Evolutionary conservation across 768 basidiomycete genomes (phyloP), one percentile per base, ranked within the genome.

Genomic region (Neoboletus subvelutipes): DNA sequence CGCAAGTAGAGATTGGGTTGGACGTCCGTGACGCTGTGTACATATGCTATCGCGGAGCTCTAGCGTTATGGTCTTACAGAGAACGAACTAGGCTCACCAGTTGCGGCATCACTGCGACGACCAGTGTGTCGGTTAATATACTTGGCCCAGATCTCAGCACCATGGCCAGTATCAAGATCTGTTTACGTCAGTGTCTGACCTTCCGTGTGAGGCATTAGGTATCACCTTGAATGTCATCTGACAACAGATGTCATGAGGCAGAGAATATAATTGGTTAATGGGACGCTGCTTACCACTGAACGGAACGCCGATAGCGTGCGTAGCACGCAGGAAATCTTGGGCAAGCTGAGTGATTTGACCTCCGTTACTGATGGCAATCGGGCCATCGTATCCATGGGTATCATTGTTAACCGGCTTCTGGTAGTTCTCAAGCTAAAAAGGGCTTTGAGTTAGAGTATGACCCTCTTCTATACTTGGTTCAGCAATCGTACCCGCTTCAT

Each of bases 41-140:
- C 83, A 66, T 86, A 86, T 20, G 83, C 84, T 82, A 54, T 29
- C 39, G 29, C 20, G 8, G 26, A 20, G 12, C n/a, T 33, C 17
- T 39, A 61, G 50, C 12, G 22, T 26, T 39, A 22, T 15, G 28
- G 59, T 24, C 11, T 24, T 46, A 20, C 24, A n/a, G 36, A 34
- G 18, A 48, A 47, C 8, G 17, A 41, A 18, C 18, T 24, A 31
- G n/a, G 28, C 67, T 34, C 64, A 83, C 83, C 85, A 45, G 85
- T 85, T 3, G 86, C 85, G 47, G 86, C 86, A 61, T 88, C 87
- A 58, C 84, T 86, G 50, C 86, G 83, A 59, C 87, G 76, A 56
- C 87, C 87, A 36, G 85, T 88, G 65, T 86, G 81, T 62, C 84
- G 79, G 71, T 87, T 87, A 77, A 88, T 86, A 66, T 87, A 88